These are phyloP conservation scores for Ambrosiella beaveri DNA, from an alignment of 2,329 filamentous ascomycete genomes.

Conservation along the genomic window DNA sequence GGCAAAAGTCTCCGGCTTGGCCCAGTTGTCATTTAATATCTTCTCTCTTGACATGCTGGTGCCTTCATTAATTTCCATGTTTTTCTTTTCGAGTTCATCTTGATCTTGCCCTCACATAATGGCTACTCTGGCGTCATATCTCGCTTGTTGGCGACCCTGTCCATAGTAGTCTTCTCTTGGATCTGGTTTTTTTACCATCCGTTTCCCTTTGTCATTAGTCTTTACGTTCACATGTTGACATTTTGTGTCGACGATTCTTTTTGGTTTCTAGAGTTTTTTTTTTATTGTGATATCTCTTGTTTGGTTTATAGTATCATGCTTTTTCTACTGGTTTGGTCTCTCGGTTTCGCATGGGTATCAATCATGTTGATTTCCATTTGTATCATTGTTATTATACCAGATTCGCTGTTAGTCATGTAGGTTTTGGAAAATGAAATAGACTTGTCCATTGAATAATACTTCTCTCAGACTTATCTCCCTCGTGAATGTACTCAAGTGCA, in stretches of 20 bases:
- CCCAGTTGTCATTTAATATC: no score
- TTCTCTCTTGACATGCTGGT: no score
- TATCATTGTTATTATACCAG: not conserved
- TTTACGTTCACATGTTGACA: slow-evolving; percentile 4
- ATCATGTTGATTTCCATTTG: not conserved
- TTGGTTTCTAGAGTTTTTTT: not conserved
- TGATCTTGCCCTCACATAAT: no score
- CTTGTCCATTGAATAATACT: not conserved
- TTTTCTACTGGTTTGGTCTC: not conserved
- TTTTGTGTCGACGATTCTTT: not conserved
- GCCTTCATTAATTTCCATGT: no score
- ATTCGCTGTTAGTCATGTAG: not conserved
- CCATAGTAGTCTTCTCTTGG: no score
- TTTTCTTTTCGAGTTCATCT: no score
- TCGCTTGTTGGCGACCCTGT: no score
- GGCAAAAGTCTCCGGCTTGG: no score
- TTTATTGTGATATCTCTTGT: not conserved
- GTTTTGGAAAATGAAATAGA: not conserved
- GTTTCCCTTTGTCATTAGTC: slow-evolving; percentile 1
- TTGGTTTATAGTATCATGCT: not conserved
- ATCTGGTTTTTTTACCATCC: not conserved
- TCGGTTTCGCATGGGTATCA: not conserved
- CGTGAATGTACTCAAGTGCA: not conserved
- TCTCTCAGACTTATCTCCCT: no score
- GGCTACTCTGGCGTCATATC: no score